Percentiles rank a stretch among this genome's conserved stretches.
Conservation (phyloP, 139 green algal genomes). For the Yamagishiella unicocca region DNA sequence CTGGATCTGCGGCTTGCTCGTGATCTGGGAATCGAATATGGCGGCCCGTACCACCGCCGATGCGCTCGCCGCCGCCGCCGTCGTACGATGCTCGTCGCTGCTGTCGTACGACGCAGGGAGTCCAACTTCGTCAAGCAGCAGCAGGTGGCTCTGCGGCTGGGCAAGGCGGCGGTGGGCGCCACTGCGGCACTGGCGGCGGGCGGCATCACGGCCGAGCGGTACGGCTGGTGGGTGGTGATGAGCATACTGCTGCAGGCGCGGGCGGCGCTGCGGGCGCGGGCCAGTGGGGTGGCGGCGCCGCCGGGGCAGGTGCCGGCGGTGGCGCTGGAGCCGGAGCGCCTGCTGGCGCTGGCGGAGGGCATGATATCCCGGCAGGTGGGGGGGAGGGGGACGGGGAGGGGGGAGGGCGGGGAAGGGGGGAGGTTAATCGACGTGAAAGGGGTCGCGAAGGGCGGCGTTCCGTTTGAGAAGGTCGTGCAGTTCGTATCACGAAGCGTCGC, state of each 20-base stretch:
- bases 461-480: no score
- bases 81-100: no score
- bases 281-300: neutral
- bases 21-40: no score
- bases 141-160: constrained; percentile 79
- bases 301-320: constrained; percentile 24
- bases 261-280: constrained; percentile 1
- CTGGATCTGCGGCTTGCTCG: no score
- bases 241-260: constrained; percentile 50
- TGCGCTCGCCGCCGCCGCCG: no score
- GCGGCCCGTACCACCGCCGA: no score
- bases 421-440: no score
- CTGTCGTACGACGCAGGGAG: constrained; percentile 66
- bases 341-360: constrained; percentile 78
- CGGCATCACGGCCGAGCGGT: constrained; percentile 46
- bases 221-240: constrained; percentile 80
- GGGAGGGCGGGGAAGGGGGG: neutral
- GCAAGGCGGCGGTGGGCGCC: constrained; percentile 69
- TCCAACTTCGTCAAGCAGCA: constrained; percentile 79
- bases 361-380: constrained; percentile 68
- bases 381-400: neutral
- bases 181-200: neutral
- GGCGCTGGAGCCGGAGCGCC: constrained; percentile 55
- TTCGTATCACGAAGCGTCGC: no score
- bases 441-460: no score